Conservation (phyloP, 495 filamentous ascomycete species). For the Aspergillus asperescens region DNA sequence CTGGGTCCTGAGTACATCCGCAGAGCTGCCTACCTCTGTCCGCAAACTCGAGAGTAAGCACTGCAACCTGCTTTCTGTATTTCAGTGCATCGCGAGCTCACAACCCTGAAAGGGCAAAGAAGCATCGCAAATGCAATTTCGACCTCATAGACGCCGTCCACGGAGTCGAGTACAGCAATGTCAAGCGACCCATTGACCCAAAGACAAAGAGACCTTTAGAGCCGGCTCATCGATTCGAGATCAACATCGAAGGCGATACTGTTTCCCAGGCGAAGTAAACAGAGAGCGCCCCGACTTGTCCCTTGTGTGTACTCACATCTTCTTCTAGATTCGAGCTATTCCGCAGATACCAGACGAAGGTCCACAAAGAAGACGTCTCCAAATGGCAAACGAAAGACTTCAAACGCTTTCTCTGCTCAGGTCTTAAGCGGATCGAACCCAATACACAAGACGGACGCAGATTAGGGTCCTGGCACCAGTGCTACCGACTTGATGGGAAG, state of each 20-base stretch:
- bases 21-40: conserved; percentile 66
- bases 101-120: conserved; percentile 55
- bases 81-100: conserved; percentile 12
- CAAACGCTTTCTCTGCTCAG: conserved; percentile 81
- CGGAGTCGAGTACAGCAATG: conserved; percentile 56
- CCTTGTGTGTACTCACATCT: neutral
- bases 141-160: conserved; percentile 69
- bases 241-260: conserved; percentile 72
- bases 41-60: conserved; percentile 66
- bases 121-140: conserved; percentile 65
- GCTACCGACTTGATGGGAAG: conserved; percentile 84
- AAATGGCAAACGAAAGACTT: conserved; percentile 68
- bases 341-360: conserved; percentile 74
- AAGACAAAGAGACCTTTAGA: conserved; percentile 53
- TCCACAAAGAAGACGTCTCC: conserved; percentile 69
- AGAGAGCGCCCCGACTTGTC: neutral
- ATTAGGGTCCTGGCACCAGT: conserved; percentile 90
- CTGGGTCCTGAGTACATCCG: conserved; percentile 72
- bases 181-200: conserved; percentile 48
- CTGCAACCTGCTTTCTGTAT: neutral
- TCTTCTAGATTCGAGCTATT: conserved; percentile 57
- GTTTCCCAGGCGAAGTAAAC: conserved; percentile 83
- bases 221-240: conserved; percentile 73
- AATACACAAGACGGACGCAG: conserved; percentile 47
- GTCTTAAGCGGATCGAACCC: conserved; percentile 52